Evolutionary conservation across 2,329 filamentous ascomycete genomes (phyloP).

Genomic region (Phialophora verrucosa): DNA sequence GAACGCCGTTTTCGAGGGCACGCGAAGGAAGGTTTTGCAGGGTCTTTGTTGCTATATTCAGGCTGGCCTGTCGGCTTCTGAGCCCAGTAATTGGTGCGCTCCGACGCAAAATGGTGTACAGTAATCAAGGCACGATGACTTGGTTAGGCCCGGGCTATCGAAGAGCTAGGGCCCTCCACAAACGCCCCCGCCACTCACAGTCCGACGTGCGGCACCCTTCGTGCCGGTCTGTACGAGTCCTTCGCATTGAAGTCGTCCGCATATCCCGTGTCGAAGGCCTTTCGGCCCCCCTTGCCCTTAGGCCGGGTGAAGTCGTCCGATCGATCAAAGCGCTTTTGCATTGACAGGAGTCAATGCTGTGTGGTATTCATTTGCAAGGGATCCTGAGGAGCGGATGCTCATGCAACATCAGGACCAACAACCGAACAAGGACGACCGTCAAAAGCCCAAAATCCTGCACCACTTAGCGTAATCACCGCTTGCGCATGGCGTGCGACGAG

Average conservation of each 20-base stretch:
- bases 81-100: neutral
- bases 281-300: neutral
- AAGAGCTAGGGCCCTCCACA: slow-evolving; percentile 5
- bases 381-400: neutral
- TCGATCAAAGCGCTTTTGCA: neutral
- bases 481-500: neutral
- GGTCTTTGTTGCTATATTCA: slow-evolving; percentile 7
- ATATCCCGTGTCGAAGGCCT: neutral
- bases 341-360: neutral
- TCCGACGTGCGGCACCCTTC: neutral
- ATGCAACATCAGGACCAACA: neutral
- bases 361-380: neutral
- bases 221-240: neutral
- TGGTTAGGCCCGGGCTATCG: neutral
- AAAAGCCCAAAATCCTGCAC: slow-evolving; percentile 1
- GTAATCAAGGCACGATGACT: neutral
- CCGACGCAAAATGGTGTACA: neutral
- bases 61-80: neutral
- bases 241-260: neutral
- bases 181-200: neutral
- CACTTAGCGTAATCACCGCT: neutral
- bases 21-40: neutral
- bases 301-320: neutral
- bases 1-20: neutral
- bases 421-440: neutral